These are phyloP conservation scores for Mucor lusitanicus DNA, from an alignment of 371 early-diverging fungal genomes.

Conservation along the genomic window DNA sequence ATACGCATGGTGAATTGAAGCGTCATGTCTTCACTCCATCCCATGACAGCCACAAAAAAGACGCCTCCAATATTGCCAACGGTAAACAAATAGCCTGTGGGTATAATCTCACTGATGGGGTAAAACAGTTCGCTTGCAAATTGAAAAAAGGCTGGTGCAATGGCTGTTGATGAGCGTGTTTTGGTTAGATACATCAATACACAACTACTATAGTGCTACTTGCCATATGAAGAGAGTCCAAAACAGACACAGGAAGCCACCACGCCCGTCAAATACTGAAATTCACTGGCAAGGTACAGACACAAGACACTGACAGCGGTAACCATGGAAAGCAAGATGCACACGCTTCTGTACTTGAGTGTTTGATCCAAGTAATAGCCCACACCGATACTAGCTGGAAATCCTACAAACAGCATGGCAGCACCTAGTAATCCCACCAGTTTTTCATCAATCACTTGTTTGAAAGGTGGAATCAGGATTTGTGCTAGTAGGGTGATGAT, in stretches of 20 bases:
- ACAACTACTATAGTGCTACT: too few relatives aligned
- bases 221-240: conserved; percentile 54
- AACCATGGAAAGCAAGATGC: conserved; percentile 27
- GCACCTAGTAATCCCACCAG: conserved; percentile 48
- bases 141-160: conserved; percentile 56
- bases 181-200: too few relatives aligned
- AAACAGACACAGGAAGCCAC: conserved; percentile 34
- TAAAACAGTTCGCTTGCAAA: conserved; percentile 50
- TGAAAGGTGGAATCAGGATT: conserved; percentile 48
- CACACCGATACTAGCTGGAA: conserved; percentile 41
- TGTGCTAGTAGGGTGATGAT: conserved; percentile 52
- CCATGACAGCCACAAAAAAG: conserved; percentile 42
- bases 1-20: conserved; percentile 38
- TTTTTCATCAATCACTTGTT: conserved; percentile 28
- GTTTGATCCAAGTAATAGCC: conserved; percentile 51
- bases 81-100: conserved; percentile 50
- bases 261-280: conserved; percentile 25
- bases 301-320: conserved; percentile 30
- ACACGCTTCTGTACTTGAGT: conserved; percentile 33
- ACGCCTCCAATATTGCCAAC: conserved; percentile 47
- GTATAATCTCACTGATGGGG: conserved; percentile 51
- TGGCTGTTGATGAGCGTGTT: conserved; percentile 27
- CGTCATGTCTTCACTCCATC: conserved; percentile 38
- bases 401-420: conserved; percentile 43
- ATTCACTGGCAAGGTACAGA: conserved; percentile 32